Evolutionary conservation across 805 yeast genomes (phyloP).

Genomic region (Yarrowia sp.): DNA sequence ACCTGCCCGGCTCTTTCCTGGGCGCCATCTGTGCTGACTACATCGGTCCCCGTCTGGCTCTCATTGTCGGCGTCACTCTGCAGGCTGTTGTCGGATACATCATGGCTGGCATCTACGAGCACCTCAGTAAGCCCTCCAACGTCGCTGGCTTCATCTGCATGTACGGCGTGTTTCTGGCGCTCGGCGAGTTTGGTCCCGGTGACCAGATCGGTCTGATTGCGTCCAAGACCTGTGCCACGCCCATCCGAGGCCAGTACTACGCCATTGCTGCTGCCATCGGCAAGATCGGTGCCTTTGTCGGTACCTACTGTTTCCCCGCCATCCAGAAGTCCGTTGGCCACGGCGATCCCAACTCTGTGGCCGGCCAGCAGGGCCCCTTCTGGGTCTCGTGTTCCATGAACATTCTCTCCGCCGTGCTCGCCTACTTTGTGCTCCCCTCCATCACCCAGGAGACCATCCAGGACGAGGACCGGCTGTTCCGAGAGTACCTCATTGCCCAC

Average conservation of each 20-base stretch:
- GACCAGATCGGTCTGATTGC: constrained; percentile 86
- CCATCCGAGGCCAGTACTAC: constrained; percentile 87
- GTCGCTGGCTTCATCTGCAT: constrained; percentile 80
- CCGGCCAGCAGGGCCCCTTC: constrained; percentile 73
- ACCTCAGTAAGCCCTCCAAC: constrained; percentile 47
- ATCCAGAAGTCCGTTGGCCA: constrained; percentile 55
- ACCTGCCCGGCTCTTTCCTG: constrained; percentile 82
- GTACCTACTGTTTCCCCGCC: constrained; percentile 86
- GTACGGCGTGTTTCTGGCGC: constrained; percentile 80
- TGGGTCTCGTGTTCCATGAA: constrained; percentile 79
- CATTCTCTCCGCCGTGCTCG: constrained; percentile 64
- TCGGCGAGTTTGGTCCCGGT: constrained; percentile 95
- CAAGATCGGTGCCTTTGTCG: constrained; percentile 89
- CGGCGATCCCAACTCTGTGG: constrained; percentile 38
- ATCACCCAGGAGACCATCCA: constrained; percentile 81
- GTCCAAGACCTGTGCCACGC: constrained; percentile 79
- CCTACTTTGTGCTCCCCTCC: constrained; percentile 70
- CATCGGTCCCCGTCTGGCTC: constrained; percentile 84
- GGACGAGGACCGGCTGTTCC: constrained; percentile 70
- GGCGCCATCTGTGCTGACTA: constrained; percentile 85
- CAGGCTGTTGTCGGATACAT: constrained; percentile 81
- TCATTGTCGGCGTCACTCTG: constrained; percentile 60
- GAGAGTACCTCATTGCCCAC: constrained; percentile 61
- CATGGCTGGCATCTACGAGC: constrained; percentile 70
- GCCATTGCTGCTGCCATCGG: constrained; percentile 91